Evolutionary conservation across 2,329 filamentous ascomycete genomes (phyloP).

Genomic region (Chrysosporium queenslandicum): DNA sequence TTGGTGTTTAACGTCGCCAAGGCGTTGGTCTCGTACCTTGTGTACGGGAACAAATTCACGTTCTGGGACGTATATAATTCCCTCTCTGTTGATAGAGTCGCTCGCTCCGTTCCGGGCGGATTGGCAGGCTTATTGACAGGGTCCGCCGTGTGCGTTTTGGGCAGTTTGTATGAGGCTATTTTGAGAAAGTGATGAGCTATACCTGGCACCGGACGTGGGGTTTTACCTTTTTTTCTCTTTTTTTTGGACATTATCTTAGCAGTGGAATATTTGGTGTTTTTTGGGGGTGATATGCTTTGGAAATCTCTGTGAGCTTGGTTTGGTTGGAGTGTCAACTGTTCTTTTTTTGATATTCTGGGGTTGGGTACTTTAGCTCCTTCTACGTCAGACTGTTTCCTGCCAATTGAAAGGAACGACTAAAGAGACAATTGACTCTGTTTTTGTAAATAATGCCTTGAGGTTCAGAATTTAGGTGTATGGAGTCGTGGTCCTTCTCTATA

Average conservation of each 20-base stretch:
- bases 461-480: not conserved
- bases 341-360: not conserved
- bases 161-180: slow-evolving; percentile 40
- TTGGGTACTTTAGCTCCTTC: not conserved
- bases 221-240: not conserved
- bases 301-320: not conserved
- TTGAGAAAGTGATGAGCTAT: slow-evolving; percentile 26
- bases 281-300: not conserved
- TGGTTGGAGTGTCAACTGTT: not conserved
- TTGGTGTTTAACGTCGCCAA: slow-evolving; percentile 85
- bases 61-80: slow-evolving; percentile 31
- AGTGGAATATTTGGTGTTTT: not conserved
- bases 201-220: not conserved
- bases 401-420: not conserved
- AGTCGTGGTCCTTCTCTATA: not conserved
- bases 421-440: not conserved
- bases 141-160: slow-evolving; percentile 33
- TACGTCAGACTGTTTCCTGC: not conserved
- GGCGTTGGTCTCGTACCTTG: slow-evolving; percentile 67
- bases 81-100: slow-evolving; percentile 31
- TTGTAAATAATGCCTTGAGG: not conserved
- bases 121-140: slow-evolving; percentile 34
- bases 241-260: not conserved
- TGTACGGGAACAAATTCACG: slow-evolving; percentile 52
- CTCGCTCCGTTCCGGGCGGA: slow-evolving; percentile 31